Conservation (phyloP, 2,329 filamentous ascomycete species). For the Boeremia lycopersici region DNA sequence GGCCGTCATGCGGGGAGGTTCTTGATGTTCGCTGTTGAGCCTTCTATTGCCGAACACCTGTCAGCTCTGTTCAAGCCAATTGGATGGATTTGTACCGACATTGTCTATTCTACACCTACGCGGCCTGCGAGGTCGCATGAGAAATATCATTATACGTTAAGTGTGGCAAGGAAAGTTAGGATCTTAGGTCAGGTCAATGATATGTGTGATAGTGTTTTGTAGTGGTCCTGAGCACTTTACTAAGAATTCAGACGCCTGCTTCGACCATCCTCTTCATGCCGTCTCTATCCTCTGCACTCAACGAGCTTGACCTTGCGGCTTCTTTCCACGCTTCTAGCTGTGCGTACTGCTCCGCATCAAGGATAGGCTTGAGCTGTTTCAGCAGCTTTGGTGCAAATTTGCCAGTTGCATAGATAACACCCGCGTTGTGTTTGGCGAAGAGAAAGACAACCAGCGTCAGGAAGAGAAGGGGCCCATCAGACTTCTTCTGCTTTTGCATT, state of each 20-base stretch:
- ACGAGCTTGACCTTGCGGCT: constrained; percentile 38
- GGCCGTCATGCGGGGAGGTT: constrained; percentile 8
- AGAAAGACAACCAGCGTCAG: constrained; percentile 45
- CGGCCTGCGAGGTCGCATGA: background rate
- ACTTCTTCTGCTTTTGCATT: constrained; percentile 42
- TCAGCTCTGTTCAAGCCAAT: constrained; percentile 7
- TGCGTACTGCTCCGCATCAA: constrained; percentile 33
- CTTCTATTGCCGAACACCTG: constrained; percentile 12
- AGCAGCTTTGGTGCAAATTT: constrained; percentile 50
- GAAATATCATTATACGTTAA: background rate
- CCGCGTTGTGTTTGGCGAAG: constrained; percentile 35
- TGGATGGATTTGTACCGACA: background rate
- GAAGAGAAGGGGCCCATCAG: constrained; percentile 47
- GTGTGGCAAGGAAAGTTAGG: too few species aligned
- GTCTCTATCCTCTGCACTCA: constrained; percentile 41
- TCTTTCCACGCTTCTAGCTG: constrained; percentile 48
- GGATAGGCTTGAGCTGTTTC: constrained; percentile 39
- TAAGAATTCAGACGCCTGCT: constrained; percentile 2
- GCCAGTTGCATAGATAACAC: constrained; percentile 49
- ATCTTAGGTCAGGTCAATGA: background rate
- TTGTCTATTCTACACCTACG: background rate
- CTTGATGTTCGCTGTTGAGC: constrained; percentile 14
- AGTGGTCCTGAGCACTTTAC: background rate
- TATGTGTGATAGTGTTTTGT: background rate
- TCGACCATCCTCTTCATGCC: constrained; percentile 43